Evolutionary conservation across 2,329 filamentous ascomycete species (phyloP).

Genomic region (Lecanoromycetidae sp.): DNA sequence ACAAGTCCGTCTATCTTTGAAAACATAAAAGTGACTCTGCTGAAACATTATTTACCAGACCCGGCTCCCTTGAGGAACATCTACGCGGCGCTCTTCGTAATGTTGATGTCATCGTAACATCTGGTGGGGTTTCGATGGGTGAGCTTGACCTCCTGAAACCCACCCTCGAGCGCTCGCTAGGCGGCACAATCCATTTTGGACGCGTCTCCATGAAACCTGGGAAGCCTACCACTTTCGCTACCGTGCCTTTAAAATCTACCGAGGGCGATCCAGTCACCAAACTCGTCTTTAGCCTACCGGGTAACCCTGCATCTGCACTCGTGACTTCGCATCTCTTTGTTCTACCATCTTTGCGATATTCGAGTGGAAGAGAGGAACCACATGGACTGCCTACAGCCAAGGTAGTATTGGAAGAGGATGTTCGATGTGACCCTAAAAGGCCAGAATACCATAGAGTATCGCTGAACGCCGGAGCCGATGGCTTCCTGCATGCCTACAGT

Average conservation of each 20-base stretch:
- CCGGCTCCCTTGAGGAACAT: constrained; percentile 60
- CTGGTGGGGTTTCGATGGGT: constrained; percentile 93
- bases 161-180: constrained; percentile 78
- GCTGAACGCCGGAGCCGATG: constrained; percentile 52
- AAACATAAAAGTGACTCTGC: background rate
- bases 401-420: constrained; percentile 59
- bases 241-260: constrained; percentile 51
- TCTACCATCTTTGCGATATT: constrained; percentile 68
- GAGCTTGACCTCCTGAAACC: constrained; percentile 94
- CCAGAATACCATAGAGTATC: constrained; percentile 85
- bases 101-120: constrained; percentile 77
- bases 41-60: constrained; percentile 27
- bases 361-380: constrained; percentile 52
- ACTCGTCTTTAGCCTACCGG: constrained; percentile 78
- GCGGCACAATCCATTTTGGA: constrained; percentile 91
- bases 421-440: constrained; percentile 60
- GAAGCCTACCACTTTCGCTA: constrained; percentile 95
- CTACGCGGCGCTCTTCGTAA: constrained; percentile 62
- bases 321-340: constrained; percentile 94
- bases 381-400: constrained; percentile 60
- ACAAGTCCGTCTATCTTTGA: constrained; percentile 37
- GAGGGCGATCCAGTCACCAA: constrained; percentile 30
- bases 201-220: constrained; percentile 96
- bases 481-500: constrained; percentile 59
- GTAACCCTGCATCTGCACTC: constrained; percentile 84